Evolutionary conservation across 129 eudicot genomes (phyloP).

Genomic region (Arctium minus): DNA sequence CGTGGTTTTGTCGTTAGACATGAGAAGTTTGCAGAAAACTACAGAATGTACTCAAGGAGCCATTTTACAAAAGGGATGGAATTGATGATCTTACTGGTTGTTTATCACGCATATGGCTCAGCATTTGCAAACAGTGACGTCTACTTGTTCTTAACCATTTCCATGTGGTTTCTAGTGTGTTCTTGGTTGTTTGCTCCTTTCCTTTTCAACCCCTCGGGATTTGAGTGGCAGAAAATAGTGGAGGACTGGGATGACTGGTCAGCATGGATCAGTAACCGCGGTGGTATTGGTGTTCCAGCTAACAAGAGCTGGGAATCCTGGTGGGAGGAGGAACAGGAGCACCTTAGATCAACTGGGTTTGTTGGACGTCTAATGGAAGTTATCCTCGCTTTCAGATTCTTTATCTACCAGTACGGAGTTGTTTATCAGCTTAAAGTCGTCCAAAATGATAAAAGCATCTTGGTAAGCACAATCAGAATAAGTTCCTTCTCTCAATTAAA

Average conservation of each 20-base stretch:
- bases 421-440: constrained; percentile 18
- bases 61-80: constrained; percentile 68
- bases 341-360: constrained; percentile 38
- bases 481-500: background rate
- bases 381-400: constrained; percentile 19
- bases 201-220: constrained; percentile 71
- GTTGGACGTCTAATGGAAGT: constrained; percentile 22
- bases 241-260: constrained; percentile 77
- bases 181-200: constrained; percentile 80
- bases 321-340: constrained; percentile 85
- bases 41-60: constrained; percentile 79
- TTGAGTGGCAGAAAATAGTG: constrained; percentile 76
- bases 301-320: constrained; percentile 74
- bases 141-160: constrained; percentile 36
- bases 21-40: constrained; percentile 80
- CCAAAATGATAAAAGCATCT: constrained; percentile 5
- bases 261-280: constrained; percentile 36
- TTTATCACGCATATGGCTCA: constrained; percentile 38
- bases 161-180: constrained; percentile 68
- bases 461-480: background rate
- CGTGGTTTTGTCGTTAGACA: constrained; percentile 82
- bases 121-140: constrained; percentile 14
- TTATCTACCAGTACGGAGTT: constrained; percentile 56
- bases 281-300: constrained; percentile 29
- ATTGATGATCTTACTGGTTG: constrained; percentile 43